A percentile compares a stretch with the other conserved stretches of the same genome.
Evolutionary conservation across 2,329 filamentous ascomycete genomes (phyloP).

Genomic region (Colletotrichum sublineola): DNA sequence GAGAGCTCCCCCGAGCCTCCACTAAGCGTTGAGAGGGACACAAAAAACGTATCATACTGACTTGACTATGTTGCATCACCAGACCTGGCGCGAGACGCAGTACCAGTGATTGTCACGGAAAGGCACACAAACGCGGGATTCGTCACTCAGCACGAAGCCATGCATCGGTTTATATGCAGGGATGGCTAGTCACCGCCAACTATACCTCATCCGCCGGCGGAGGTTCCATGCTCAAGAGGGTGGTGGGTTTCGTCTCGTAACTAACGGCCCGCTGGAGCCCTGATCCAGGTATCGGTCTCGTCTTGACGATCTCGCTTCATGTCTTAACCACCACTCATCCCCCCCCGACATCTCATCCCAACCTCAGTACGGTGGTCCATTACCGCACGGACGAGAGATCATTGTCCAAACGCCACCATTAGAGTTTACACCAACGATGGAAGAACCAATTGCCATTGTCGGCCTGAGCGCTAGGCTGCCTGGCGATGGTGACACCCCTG

Average conservation of each 20-base stretch:
- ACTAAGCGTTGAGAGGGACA: no score
- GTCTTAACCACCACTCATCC: conserved; percentile 4
- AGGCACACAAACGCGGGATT: background rate
- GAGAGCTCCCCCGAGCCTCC: no score
- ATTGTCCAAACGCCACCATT: background rate
- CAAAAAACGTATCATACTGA: background rate
- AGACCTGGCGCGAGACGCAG: background rate
- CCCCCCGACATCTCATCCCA: conserved; percentile 1
- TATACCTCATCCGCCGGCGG: no score
- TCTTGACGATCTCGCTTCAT: conserved; percentile 17
- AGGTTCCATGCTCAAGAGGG: no score
- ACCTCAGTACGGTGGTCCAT: conserved; percentile 4
- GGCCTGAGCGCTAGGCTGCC: conserved; percentile 62
- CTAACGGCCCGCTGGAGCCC: conserved; percentile 22
- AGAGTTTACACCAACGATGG: conserved; percentile 27
- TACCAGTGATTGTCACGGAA: background rate
- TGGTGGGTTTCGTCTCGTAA: conserved; percentile 21
- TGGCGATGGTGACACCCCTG: conserved; percentile 56
- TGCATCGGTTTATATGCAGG: background rate
- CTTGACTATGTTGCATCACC: background rate
- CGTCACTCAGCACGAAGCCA: background rate
- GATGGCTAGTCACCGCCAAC: background rate
- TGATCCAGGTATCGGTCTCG: conserved; percentile 20
- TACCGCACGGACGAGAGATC: conserved; percentile 28
- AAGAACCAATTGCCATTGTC: conserved; percentile 60